Conservation (phyloP, 2,329 filamentous ascomycete genomes). For the Trichoderma polysporum region DNA sequence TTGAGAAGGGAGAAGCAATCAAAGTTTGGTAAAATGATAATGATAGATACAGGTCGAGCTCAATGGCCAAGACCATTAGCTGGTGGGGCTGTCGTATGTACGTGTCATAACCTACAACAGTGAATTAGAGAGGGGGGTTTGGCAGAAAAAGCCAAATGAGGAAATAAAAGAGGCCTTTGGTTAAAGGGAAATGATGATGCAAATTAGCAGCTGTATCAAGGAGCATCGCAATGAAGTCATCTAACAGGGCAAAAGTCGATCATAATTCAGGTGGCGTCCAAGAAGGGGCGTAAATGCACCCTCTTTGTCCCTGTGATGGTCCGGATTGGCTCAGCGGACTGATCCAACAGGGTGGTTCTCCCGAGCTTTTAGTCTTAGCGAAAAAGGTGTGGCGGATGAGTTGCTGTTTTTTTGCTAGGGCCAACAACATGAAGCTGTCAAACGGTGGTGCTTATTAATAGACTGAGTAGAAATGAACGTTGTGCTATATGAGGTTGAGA, state of each 20-base stretch:
- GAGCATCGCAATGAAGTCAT: neutral
- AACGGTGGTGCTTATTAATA: neutral
- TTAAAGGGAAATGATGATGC: neutral
- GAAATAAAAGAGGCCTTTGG: neutral
- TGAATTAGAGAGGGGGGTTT: neutral
- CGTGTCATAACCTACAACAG: neutral
- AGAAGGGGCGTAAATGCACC: neutral
- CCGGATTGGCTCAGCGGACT: neutral
- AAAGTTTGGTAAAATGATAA: neutral
- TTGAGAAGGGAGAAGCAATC: neutral
- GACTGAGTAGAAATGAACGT: neutral
- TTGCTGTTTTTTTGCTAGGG: neutral
- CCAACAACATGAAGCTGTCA: neutral
- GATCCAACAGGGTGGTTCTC: neutral
- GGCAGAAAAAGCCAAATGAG: neutral
- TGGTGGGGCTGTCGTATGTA: neutral
- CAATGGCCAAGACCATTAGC: neutral
- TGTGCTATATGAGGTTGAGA: too few relatives aligned
- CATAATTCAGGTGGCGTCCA: neutral
- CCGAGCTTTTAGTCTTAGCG: neutral
- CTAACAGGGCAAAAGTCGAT: neutral
- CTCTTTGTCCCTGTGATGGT: too few relatives aligned
- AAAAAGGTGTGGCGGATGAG: neutral
- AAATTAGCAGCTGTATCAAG: neutral
- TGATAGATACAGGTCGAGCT: neutral